Evolutionary conservation across 768 basidiomycete species (phyloP), one percentile per base, ranked within the genome.

Genomic region (Saitozyma podzolica): DNA sequence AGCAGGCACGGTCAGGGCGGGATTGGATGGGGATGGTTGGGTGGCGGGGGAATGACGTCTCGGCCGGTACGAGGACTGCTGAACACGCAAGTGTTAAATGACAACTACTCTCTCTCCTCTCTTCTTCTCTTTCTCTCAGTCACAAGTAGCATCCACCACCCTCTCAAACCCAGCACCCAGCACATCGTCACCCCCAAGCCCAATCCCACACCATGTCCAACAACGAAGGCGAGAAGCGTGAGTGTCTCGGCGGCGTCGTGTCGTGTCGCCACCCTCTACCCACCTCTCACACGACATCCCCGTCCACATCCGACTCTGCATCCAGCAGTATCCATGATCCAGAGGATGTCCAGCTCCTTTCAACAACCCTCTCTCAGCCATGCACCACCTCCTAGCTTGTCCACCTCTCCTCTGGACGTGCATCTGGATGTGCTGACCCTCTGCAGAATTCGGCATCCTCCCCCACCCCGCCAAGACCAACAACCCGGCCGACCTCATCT

Each of bases 401-500:
- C n/a, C n/a, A n/a, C 11, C 37, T 53, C 53, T 54, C 41, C 11
- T 13, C 42, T 59, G n/a, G n/a, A 17, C 40, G 42, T 49, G 19
- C 29, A 39, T 54, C 37, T 37, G 13, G 8, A 9, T 40, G 3
- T 20, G 17, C 60, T 61, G 20, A 61, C 61, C 6, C 40, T 16
- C 47, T 59, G 14, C 48, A 77, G 76, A 59, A 40, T 79, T 79
- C 72, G 69, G 65, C 53, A 79, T 78, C 73, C 78, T 75, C 54
- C 78, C 78, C 42, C 78, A 79, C 62, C 78, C 78, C 40, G 78
- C 78, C 41, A 79, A 75, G 65, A 74, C 70, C 60, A 79, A 79
- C 59, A 73, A 79, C 67, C 78, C 78, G 4, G 50, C 78, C 39
- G 77, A 78, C 61, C 70, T 78, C 10, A 62, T 64, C 42, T 68